Evolutionary conservation across 768 basidiomycete genomes (phyloP).

Genomic region (Fistulinella prunicolor): DNA sequence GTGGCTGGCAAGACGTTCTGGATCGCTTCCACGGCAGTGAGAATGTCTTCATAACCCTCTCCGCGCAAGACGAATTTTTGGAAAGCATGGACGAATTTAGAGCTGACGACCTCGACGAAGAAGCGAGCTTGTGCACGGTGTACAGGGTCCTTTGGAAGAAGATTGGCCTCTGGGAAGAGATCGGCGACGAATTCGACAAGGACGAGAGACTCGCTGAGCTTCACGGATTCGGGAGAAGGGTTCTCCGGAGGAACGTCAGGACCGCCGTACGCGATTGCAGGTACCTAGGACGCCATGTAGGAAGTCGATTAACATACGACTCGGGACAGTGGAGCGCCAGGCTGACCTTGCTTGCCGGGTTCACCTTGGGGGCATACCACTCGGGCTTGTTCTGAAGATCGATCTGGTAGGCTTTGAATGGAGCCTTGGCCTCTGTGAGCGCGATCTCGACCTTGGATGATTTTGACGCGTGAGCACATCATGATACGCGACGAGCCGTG

Average conservation of each 20-base stretch:
- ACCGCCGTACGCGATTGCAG: constrained; percentile 56
- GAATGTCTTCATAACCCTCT: constrained; percentile 40
- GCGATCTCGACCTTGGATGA: constrained; percentile 58
- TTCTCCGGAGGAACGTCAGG: constrained; percentile 50
- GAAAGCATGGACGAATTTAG: constrained; percentile 42
- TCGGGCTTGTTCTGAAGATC: constrained; percentile 64
- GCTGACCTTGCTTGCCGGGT: constrained; percentile 61
- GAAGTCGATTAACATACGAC: not conserved
- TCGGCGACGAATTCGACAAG: constrained; percentile 68
- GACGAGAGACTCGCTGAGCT: constrained; percentile 62
- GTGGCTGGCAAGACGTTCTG: constrained; percentile 46
- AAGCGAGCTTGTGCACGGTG: constrained; percentile 57
- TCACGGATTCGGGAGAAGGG: constrained; percentile 58
- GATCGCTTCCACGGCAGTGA: constrained; percentile 44
- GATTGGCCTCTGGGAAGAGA: constrained; percentile 43
- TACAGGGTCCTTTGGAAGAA: constrained; percentile 57
- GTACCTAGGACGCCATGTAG: constrained; percentile 6
- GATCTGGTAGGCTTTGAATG: constrained; percentile 52
- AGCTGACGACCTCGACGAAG: constrained; percentile 55
- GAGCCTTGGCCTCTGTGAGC: constrained; percentile 50
- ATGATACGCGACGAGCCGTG: too few relatives aligned
- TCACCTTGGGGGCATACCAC: constrained; percentile 65
- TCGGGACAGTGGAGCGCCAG: too few relatives aligned
- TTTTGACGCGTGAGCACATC: not conserved
- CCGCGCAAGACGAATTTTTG: constrained; percentile 37